Conservation (phyloP, 2,329 filamentous ascomycete genomes). For the Phialophora expanda region DNA sequence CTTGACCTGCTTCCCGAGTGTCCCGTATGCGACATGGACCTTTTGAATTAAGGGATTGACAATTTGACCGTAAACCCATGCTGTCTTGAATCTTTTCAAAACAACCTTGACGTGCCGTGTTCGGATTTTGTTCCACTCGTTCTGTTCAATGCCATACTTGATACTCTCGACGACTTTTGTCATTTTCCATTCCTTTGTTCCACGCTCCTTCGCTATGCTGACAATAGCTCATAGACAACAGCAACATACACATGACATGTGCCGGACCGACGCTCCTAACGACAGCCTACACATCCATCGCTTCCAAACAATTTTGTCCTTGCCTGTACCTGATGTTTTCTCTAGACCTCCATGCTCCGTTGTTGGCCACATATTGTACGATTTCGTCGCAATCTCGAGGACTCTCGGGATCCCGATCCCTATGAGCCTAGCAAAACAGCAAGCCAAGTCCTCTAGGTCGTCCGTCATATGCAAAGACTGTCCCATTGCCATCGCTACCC, state of each 20-base stretch:
- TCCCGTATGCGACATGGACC: background rate
- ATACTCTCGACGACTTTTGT: slow-evolving; percentile 20
- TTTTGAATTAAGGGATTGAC: background rate
- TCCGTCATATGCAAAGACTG: slow-evolving; percentile 38
- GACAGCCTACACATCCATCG: slow-evolving; percentile 15
- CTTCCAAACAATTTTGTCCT: slow-evolving; percentile 23
- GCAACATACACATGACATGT: slow-evolving; percentile 22
- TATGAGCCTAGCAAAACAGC: slow-evolving; percentile 25
- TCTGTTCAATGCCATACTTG: slow-evolving; percentile 20
- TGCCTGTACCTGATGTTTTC: slow-evolving; percentile 29
- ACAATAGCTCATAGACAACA: slow-evolving; percentile 32
- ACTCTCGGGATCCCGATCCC: slow-evolving; percentile 14
- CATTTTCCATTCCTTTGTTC: slow-evolving; percentile 20
- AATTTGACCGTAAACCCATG: background rate
- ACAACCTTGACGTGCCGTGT: slow-evolving; percentile 9
- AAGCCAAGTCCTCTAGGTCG: slow-evolving; percentile 36
- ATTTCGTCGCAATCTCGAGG: slow-evolving; percentile 18
- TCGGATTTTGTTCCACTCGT: background rate
- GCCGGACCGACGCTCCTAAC: slow-evolving; percentile 7
- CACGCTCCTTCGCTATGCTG: slow-evolving; percentile 33
- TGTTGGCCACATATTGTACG: slow-evolving; percentile 16
- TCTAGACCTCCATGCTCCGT: slow-evolving; percentile 36
- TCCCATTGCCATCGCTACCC: slow-evolving; percentile 25
- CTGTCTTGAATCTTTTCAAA: background rate
- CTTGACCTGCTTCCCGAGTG: background rate